Conservation (phyloP, 1,139 yeast genomes). For the Yamadazyma sp. region DNA sequence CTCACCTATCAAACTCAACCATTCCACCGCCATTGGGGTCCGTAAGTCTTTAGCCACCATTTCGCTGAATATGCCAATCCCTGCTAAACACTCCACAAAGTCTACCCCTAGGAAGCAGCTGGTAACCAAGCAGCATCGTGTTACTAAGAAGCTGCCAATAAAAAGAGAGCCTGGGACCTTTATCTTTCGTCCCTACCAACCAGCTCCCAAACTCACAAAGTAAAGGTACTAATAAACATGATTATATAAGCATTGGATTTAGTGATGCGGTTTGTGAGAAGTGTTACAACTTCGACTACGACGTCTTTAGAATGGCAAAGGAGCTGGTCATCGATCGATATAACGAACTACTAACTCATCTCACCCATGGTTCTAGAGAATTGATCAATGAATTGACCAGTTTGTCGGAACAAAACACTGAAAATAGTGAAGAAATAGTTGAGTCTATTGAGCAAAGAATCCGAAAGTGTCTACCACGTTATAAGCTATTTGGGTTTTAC, state of each 20-base stretch:
- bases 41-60: no score
- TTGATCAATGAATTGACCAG: slow-evolving; percentile 41
- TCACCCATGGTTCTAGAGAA: slow-evolving; percentile 40
- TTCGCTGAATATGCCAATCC: no score
- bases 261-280: not conserved
- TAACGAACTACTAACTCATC: slow-evolving; percentile 30
- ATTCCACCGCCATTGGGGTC: no score
- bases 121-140: no score
- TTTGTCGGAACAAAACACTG: slow-evolving; percentile 34
- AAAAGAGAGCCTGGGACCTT: not conserved
- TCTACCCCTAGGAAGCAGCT: no score
- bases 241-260: not conserved
- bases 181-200: not conserved
- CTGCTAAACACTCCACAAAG: no score
- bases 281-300: not conserved
- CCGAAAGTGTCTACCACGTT: slow-evolving; percentile 37
- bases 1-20: no score
- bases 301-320: not conserved
- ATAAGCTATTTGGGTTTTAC: slow-evolving; percentile 39
- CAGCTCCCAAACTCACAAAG: not conserved
- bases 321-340: not conserved
- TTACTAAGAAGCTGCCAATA: not conserved
- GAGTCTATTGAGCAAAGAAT: slow-evolving; percentile 36
- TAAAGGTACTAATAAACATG: not conserved
- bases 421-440: slow-evolving; percentile 32